Evolutionary conservation across 1,284 basidiomycete species (phyloP), one percentile per base, ranked within the genome.

Genomic region (Erythrobasidium hasegawianum): DNA sequence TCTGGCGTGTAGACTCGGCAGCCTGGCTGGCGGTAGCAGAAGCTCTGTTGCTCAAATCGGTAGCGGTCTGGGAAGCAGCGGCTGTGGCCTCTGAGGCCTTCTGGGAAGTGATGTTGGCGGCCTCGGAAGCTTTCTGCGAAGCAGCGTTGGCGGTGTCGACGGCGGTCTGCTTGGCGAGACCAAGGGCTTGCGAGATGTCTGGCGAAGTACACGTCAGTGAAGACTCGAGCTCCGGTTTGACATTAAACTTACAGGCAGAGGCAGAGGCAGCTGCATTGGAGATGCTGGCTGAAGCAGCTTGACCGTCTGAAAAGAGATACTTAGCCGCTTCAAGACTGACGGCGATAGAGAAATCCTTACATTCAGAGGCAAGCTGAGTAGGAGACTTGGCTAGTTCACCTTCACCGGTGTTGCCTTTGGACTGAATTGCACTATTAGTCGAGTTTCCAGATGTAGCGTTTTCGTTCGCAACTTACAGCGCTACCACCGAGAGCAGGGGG

Each of bases 311-410:
- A 7, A 4, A 47, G 43, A 16, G 22, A 5, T 5, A 24, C 4
- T 16, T 18, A 47, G 4, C 43, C 4, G 43, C 16, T 47, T 5
- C 22, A 5, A 14, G 16, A 47, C 54, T 11, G n/a, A 8, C 16
- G 8, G 26, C 7, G 50, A 24, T 24, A 22, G 9, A 24, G 16
- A 10, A n/a, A 16, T 53, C 20, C 50, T 20, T 53, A 29, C 22
- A 57, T 41, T 65, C 62, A 4, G 41, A 49, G 11, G 62, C 62
- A 16, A 65, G 56, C 33, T 65, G 62, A 1, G 56, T 29, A 40
- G 62, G 62, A n/a, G 62, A 45, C 45, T 65, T 65, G 18, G 62
- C 62, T 39, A 58, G 29, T 10, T 65, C 55, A 2, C 62, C 62
- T 26, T 41, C 27, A 27, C 62, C 62, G 16, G 62, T 65, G 45